These are phyloP conservation scores for Clitoria ternatea DNA, from an alignment of 306 rosid species.

Conservation along the genomic window DNA sequence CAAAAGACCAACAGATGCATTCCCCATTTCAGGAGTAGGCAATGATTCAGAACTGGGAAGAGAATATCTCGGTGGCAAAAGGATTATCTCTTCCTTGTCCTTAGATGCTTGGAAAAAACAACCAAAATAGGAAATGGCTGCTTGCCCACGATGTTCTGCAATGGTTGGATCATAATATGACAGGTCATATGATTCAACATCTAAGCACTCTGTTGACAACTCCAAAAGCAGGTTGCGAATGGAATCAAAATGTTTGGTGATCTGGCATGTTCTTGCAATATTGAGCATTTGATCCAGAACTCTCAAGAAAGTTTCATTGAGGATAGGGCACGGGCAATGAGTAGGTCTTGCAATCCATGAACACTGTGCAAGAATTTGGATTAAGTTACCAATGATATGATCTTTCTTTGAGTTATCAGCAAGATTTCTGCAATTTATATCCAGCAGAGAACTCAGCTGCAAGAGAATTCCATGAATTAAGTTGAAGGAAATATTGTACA, in stretches of 20 bases:
- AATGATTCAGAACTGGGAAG: slow-evolving; percentile 35
- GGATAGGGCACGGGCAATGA: slow-evolving; percentile 66
- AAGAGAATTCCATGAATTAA: slow-evolving; percentile 79
- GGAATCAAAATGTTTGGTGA: slow-evolving; percentile 33
- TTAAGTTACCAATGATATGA: slow-evolving; percentile 56
- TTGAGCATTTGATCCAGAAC: slow-evolving; percentile 81
- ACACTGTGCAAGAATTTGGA: slow-evolving; percentile 45
- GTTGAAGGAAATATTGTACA: slow-evolving; percentile 47
- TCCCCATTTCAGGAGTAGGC: slow-evolving; percentile 40
- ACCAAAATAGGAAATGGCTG: slow-evolving; percentile 75
- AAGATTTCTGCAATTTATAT: slow-evolving; percentile 70
- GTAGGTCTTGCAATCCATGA: slow-evolving; percentile 71
- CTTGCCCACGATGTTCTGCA: slow-evolving; percentile 80
- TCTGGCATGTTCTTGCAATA: slow-evolving; percentile 53
- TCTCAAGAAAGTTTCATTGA: slow-evolving; percentile 62
- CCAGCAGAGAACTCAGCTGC: slow-evolving; percentile 77
- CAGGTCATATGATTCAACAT: slow-evolving; percentile 45
- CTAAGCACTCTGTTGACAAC: slow-evolving; percentile 68
- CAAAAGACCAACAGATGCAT: slow-evolving; percentile 48
- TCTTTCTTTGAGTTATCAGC: slow-evolving; percentile 77
- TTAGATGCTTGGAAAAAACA: slow-evolving; percentile 70
- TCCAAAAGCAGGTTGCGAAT: slow-evolving; percentile 60
- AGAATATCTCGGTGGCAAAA: slow-evolving; percentile 33
- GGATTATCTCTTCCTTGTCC: slow-evolving; percentile 42
- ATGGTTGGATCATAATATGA: slow-evolving; percentile 74